Conservation (phyloP, 2,329 filamentous ascomycete species). For the Paecilomyces dactylethromorphus region DNA sequence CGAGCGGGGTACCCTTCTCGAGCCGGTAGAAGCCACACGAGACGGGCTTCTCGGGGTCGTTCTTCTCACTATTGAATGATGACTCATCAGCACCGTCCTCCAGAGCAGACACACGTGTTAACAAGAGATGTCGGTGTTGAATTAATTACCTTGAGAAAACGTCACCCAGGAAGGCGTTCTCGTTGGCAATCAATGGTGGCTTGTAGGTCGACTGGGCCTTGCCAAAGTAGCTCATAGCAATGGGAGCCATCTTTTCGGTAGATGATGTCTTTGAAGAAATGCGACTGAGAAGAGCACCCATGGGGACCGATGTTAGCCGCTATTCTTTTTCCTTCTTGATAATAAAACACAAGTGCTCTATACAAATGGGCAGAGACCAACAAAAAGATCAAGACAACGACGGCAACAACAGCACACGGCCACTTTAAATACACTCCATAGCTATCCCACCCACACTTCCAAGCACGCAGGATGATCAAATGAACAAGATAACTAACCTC, state of each 20-base stretch:
- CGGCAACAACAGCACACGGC: no score
- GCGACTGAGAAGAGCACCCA: background rate
- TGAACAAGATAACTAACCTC: background rate
- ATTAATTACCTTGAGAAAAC: conserved; percentile 45
- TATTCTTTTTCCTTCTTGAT: background rate
- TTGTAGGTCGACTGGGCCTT: conserved; percentile 56
- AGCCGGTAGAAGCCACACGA: conserved; percentile 61
- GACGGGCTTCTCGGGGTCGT: conserved; percentile 53
- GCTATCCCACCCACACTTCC: background rate
- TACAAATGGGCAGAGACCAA: background rate
- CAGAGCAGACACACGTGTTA: background rate
- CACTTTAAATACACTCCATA: background rate
- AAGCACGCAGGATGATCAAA: background rate
- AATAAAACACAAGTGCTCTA: background rate
- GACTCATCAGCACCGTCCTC: background rate
- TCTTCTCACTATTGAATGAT: conserved; percentile 39
- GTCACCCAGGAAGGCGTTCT: conserved; percentile 63
- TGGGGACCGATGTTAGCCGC: background rate
- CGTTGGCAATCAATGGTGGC: conserved; percentile 59
- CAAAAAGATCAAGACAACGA: background rate
- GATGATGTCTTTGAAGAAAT: background rate
- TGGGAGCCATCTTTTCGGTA: conserved; percentile 6
- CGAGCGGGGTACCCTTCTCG: conserved; percentile 60
- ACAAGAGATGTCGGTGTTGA: background rate
- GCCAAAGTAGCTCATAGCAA: conserved; percentile 45